These are phyloP conservation scores for Misopates orontium DNA, from an alignment of 257 asterid species.

Conservation along the genomic window DNA sequence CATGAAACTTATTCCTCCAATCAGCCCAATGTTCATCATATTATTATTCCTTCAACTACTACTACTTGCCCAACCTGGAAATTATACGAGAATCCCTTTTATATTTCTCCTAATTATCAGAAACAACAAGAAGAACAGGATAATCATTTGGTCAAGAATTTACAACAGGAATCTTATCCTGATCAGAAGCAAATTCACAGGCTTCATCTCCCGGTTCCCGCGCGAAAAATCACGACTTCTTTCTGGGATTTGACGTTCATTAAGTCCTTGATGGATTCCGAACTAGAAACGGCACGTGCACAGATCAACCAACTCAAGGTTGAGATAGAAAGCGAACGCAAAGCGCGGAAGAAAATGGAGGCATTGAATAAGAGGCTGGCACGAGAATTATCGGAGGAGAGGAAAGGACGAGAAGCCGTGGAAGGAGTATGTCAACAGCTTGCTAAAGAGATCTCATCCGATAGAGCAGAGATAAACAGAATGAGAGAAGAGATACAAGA, in stretches of 20 bases:
- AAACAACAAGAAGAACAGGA: not conserved
- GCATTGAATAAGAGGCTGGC: slow-evolving; percentile 42
- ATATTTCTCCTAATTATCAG: slow-evolving; percentile 26
- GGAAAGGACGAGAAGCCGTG: slow-evolving; percentile 54
- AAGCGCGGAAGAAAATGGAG: slow-evolving; percentile 53
- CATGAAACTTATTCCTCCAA: slow-evolving; percentile 33
- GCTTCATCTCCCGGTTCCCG: slow-evolving; percentile 71
- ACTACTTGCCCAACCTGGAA: slow-evolving; percentile 64
- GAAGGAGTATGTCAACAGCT: slow-evolving; percentile 54
- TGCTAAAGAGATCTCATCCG: slow-evolving; percentile 40
- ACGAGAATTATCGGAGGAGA: slow-evolving; percentile 53
- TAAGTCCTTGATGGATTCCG: slow-evolving; percentile 69
- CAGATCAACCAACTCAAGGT: slow-evolving; percentile 44
- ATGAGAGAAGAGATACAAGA: slow-evolving; percentile 65
- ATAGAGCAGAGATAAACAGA: slow-evolving; percentile 39
- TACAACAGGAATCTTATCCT: slow-evolving; percentile 8
- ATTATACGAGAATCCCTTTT: slow-evolving; percentile 80
- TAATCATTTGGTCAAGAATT: slow-evolving; percentile 18
- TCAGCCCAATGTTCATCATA: slow-evolving; percentile 27
- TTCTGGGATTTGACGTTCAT: slow-evolving; percentile 75
- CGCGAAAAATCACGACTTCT: slow-evolving; percentile 68
- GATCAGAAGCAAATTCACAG: slow-evolving; percentile 51
- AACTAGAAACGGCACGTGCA: slow-evolving; percentile 48
- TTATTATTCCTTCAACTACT: slow-evolving; percentile 38
- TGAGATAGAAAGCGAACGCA: slow-evolving; percentile 51